Base-by-base conservation (phyloP, 441 rosid genomes). In the Populus hybrid region DNA sequence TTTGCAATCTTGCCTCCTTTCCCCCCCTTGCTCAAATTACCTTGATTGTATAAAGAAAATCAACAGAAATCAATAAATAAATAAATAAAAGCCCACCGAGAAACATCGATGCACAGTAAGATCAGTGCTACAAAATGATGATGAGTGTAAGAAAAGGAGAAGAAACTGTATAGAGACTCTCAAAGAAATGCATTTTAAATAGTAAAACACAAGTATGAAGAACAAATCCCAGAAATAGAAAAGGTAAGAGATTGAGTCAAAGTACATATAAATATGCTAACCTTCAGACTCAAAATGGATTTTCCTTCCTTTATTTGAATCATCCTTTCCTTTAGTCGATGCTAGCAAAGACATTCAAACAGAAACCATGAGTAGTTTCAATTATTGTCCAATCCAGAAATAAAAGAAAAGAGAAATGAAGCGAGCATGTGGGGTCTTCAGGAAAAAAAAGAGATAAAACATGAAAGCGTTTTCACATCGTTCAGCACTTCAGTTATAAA, bases 1-100 rank as follows among this genome's bases (percentile, higher is more conserved):
- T 79, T 85, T 35, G 78, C 82, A 7, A 46, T 65, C 76, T 85
- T 90, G 76, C 85, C 89, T 57, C 90, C 97, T 83, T 85, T 85
- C 63, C 89, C 92, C 61, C 88, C 94, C 81, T 85, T 86, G 78
- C 75, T 81, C 75, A 75, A 80, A 68, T 69, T 81, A 79, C 85
- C 91, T 84, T 40, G 24, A 79, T 57, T 57, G 63, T 57, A 57
- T 57, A 57, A 57, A 6, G 63, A 57, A 18, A 57, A 6, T 57
- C 63, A 57, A 57, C 63, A 57, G 63, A 57, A 53, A 53, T 53
- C 61, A 53, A 53, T 53, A 5, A 50, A 53, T 18, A 6, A 18
- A 53, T 53, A 53, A 57, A 53, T 30, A 30, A 30, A 57, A 19
- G 23, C 63, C 63, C 23, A 7, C 9, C 4, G 9, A 57, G 63